phyloP scores from a whole-genome alignment of 768 basidiomycete genomes.

The Amanita thiersii region DNA sequence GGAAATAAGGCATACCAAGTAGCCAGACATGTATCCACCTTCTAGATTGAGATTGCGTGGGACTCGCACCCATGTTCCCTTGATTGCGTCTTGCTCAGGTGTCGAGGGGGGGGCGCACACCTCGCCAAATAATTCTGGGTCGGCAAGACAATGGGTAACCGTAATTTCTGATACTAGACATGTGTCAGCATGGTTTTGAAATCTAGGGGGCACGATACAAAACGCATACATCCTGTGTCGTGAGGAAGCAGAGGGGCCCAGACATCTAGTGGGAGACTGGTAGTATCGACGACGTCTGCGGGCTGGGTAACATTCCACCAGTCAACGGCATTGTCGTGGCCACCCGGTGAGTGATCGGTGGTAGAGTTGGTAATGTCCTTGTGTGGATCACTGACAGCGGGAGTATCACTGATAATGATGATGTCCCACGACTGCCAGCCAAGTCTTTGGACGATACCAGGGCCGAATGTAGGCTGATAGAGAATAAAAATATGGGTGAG shows the following conservation, averaged over 20 bases:
- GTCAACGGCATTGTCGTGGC: conserved; percentile 23
- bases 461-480: conserved; percentile 70
- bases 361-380: conserved; percentile 8
- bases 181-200: conserved; percentile 4
- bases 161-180: conserved; percentile 73
- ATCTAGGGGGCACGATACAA: not conserved
- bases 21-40: conserved; percentile 46
- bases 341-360: conserved; percentile 12
- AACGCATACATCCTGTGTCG: conserved; percentile 62
- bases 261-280: conserved; percentile 69
- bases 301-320: conserved; percentile 60
- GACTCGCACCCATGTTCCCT: conserved; percentile 87
- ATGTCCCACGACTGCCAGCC: conserved; percentile 90
- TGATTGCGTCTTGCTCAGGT: conserved; percentile 63
- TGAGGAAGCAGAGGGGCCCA: conserved; percentile 75
- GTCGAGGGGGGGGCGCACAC: conserved; percentile 67
- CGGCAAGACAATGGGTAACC: conserved; percentile 56
- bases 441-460: conserved; percentile 60
- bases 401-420: conserved; percentile 26
- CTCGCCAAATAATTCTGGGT: conserved; percentile 46
- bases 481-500: conserved; percentile 76
- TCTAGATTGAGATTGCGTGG: conserved; percentile 69
- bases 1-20: conserved; percentile 37
- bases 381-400: conserved; percentile 10
- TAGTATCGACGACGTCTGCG: conserved; percentile 38